Base-by-base conservation (phyloP, 192 early-diverging fungal genomes). In the Coemansia javaensis region DNA sequence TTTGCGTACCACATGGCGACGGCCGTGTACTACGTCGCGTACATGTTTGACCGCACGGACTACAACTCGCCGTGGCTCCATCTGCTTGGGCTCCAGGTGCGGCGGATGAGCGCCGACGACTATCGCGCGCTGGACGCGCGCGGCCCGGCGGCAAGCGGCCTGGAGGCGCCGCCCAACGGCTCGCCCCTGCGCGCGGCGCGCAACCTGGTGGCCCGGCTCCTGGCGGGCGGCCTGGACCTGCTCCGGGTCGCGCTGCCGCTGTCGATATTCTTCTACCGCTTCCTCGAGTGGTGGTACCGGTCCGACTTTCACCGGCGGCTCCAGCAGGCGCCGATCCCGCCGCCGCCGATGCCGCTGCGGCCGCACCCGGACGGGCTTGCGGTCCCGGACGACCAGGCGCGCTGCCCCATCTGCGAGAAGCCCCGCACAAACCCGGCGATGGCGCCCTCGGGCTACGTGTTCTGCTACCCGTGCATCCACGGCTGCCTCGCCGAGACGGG, bases 221-320 rank as follows among this genome's bases (percentile, higher is more conserved):
- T 71, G 18, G 23, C 49, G 2, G 63, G 75, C 47, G 58, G 73
- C 5, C 66, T 95, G 16, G 84, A 90, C 22, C 71, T 86, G 50
- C 78, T 91, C 30, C 86, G 88, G 49, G 80, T 83, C 2, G 47
- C 86, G 13, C 64, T 97, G 43, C 94, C 93, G 18, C 80, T 92
- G 77, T 85, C 87, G 0, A 89, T 97, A 15, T 93, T 97, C 71
- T 87, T 90, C 60, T 94, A 86, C 73, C 86, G 86, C 46, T 97
- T 97, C 59, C 59, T 93, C 46, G 94, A 95, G 66, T 97, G 94
- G 94, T 97, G 93, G 93, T 90, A 92, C 60, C 77, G 83, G 22
- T 86, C 85, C 11, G 90, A 91, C 48, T 91, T 86, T 44, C 80
- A 85, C 57, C 78, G 81, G 20, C 41, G 42, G 18, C 41, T 56